Conservation (phyloP, 73 alveolate species). For the Tetrahymena borealis region DNA sequence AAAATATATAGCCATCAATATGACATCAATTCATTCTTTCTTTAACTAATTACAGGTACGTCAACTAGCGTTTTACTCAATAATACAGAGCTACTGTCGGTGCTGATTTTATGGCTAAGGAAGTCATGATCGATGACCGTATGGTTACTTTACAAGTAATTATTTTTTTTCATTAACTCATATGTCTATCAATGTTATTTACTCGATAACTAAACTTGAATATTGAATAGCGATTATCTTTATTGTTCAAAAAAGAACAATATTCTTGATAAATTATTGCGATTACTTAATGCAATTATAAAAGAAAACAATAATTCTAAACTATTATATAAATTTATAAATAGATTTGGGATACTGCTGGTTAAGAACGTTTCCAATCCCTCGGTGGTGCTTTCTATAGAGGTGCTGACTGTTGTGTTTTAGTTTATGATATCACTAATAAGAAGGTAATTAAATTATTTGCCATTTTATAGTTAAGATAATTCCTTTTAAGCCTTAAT, state of each 20-base stretch:
- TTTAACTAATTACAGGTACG: slow-evolving; percentile 35
- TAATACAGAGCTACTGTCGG: slow-evolving; percentile 95
- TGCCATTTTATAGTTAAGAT: neutral
- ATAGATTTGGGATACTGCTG: slow-evolving; percentile 67
- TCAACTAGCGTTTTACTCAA: slow-evolving; percentile 69
- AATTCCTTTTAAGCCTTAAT: neutral
- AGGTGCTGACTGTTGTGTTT: slow-evolving; percentile 97
- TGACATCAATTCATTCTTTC: neutral
- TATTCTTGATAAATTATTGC: too few relatives aligned
- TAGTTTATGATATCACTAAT: slow-evolving; percentile 83
- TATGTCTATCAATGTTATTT: too few relatives aligned
- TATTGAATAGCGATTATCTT: too few relatives aligned
- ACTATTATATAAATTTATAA: slow-evolving; percentile 70
- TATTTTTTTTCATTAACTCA: neutral
- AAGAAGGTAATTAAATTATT: slow-evolving; percentile 8
- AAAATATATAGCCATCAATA: neutral
- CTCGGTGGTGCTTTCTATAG: slow-evolving; percentile 97
- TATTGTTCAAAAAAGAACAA: too few relatives aligned
- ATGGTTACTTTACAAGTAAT: slow-evolving; percentile 79
- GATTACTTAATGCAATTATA: neutral
- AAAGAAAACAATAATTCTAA: neutral
- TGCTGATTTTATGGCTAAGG: slow-evolving; percentile 95
- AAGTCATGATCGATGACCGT: slow-evolving; percentile 77
- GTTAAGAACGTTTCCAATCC: slow-evolving; percentile 68
- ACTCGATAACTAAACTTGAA: too few relatives aligned